phyloP scores from a whole-genome alignment of 2,329 filamentous ascomycete genomes.

The Phaeosphaeria sp. region DNA sequence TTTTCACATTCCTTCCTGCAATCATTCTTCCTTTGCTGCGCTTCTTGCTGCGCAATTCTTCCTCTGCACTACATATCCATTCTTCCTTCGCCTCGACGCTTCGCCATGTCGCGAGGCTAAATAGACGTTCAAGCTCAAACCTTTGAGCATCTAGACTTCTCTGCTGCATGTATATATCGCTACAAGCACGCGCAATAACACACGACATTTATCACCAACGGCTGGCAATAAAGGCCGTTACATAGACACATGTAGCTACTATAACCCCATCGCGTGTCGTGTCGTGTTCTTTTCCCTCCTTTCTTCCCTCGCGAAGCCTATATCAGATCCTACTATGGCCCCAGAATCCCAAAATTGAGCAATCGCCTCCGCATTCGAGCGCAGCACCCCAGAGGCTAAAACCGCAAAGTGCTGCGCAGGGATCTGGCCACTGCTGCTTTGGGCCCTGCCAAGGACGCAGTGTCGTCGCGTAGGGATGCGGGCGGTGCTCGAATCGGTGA shows the following conservation, averaged over 20 bases:
- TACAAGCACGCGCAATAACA: not conserved
- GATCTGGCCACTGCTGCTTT: not conserved
- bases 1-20: not conserved
- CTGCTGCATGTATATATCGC: not conserved
- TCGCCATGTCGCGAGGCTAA: not conserved
- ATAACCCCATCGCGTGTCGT: too few relatives aligned
- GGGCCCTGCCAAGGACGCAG: not conserved
- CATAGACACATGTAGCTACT: not conserved
- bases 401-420: not conserved
- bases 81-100: too few relatives aligned
- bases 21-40: not conserved
- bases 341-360: not conserved
- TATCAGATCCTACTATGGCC: constrained; percentile 4
- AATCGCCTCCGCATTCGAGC: not conserved
- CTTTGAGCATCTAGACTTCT: not conserved
- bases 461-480: not conserved
- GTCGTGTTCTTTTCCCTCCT: not conserved
- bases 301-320: not conserved
- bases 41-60: not conserved
- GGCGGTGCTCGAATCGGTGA: not conserved
- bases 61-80: not conserved
- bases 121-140: not conserved
- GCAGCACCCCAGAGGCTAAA: not conserved
- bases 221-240: constrained; percentile 3
- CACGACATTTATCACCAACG: not conserved